These are phyloP conservation scores for Lactifluus subvellereus DNA, from an alignment of 768 basidiomycete species.

Conservation along the genomic window DNA sequence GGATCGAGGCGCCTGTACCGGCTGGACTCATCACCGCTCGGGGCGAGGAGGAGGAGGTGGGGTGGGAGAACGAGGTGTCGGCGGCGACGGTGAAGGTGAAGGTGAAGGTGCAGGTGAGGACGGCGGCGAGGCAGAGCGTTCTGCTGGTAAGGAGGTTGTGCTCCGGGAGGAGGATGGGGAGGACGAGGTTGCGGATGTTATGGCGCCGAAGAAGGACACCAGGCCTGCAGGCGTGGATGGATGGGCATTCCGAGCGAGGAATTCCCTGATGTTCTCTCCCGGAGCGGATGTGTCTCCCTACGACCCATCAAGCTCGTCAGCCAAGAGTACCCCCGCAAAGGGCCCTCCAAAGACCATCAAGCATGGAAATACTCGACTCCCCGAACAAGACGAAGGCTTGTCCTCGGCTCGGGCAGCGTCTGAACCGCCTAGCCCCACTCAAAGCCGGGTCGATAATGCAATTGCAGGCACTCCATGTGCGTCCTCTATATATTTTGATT, in stretches of 20 bases:
- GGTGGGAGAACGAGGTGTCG: neutral
- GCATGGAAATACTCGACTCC: conserved; percentile 76
- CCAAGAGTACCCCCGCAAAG: conserved; percentile 30
- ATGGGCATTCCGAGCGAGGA: conserved; percentile 86
- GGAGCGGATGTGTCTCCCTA: conserved; percentile 86
- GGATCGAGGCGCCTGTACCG: conserved; percentile 53
- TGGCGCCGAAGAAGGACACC: conserved; percentile 75
- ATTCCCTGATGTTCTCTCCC: conserved; percentile 92
- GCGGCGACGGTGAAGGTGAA: neutral
- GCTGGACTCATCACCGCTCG: conserved; percentile 47
- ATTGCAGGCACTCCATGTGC: conserved; percentile 88
- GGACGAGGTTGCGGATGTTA: conserved; percentile 51
- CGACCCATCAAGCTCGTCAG: conserved; percentile 36
- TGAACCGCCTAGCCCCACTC: conserved; percentile 81
- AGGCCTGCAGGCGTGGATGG: conserved; percentile 68
- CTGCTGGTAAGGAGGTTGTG: conserved; percentile 26
- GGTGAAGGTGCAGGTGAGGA: conserved; percentile 25
- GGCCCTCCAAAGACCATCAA: conserved; percentile 60
- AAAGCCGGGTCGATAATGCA: conserved; percentile 86
- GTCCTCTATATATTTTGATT: conserved; percentile 28
- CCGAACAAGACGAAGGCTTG: conserved; percentile 55
- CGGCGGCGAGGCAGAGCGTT: conserved; percentile 26
- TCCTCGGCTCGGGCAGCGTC: conserved; percentile 40
- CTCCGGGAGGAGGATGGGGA: conserved; percentile 20
- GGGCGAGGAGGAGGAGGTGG: conserved; percentile 18